phyloP scores from a whole-genome alignment of 2,329 filamentous ascomycete genomes.

The Rutstroemia sp. region DNA sequence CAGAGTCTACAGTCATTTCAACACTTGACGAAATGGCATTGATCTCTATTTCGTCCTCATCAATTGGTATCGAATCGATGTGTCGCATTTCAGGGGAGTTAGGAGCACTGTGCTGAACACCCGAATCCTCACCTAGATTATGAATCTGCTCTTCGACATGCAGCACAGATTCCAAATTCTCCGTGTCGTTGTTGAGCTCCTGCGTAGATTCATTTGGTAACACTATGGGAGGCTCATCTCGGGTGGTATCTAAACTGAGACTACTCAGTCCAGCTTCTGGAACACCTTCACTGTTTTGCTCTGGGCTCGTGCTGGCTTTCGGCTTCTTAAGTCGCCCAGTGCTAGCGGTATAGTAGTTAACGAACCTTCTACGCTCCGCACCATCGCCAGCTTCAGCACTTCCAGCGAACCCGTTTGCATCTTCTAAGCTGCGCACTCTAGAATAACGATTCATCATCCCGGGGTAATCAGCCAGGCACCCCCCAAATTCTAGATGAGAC shows the following conservation, averaged over 20 bases:
- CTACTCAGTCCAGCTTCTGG: conserved; percentile 19
- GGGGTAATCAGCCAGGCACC: conserved; percentile 69
- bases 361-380: conserved; percentile 60
- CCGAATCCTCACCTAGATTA: conserved; percentile 22
- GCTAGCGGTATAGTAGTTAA: conserved; percentile 88
- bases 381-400: conserved; percentile 18
- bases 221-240: conserved; percentile 30
- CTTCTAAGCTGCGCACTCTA: conserved; percentile 63
- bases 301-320: conserved; percentile 25
- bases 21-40: background rate
- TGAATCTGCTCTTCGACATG: conserved; percentile 26
- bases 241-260: conserved; percentile 13
- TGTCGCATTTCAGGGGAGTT: conserved; percentile 28
- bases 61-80: conserved; percentile 35
- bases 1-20: background rate
- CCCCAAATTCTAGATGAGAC: conserved; percentile 77
- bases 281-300: conserved; percentile 14
- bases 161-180: conserved; percentile 32
- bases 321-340: conserved; percentile 58
- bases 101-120: conserved; percentile 20
- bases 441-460: conserved; percentile 64
- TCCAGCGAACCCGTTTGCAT: conserved; percentile 48
- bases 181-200: conserved; percentile 9
- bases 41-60: conserved; percentile 23
- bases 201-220: conserved; percentile 28